These are phyloP conservation scores for Karstenula rhodostoma DNA, from an alignment of 2,329 filamentous ascomycete genomes.

Conservation along the genomic window DNA sequence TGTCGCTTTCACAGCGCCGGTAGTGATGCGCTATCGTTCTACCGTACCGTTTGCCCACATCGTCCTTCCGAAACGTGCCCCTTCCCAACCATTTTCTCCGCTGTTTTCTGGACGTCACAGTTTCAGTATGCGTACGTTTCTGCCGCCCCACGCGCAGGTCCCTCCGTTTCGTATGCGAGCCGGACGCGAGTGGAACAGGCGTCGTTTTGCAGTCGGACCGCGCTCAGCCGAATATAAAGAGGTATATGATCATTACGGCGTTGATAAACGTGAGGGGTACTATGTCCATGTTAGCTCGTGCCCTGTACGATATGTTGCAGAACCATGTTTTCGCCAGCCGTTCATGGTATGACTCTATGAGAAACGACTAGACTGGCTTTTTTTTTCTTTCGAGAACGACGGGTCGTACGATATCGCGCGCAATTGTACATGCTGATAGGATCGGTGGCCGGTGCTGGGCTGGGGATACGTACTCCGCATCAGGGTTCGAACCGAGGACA, in stretches of 20 bases:
- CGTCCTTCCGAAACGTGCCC: not conserved
- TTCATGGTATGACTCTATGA: not conserved
- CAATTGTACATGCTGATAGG: not conserved
- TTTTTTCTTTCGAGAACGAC: not conserved
- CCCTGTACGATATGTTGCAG: not conserved
- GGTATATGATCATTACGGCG: constrained; percentile 49
- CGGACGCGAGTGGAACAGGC: not conserved
- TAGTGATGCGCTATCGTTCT: constrained; percentile 14
- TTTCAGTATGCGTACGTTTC: not conserved
- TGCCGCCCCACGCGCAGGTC: constrained; percentile 5
- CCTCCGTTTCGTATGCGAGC: constrained; percentile 24
- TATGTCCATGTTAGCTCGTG: constrained; percentile 26
- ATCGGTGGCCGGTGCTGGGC: not conserved
- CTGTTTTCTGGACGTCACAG: not conserved
- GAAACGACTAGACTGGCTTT: not conserved
- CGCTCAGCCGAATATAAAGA: constrained; percentile 46
- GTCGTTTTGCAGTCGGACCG: constrained; percentile 2
- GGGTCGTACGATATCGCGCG: not conserved
- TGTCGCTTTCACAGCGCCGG: not conserved
- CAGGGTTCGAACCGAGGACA: constrained; percentile 86
- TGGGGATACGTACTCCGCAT: constrained; percentile 79
- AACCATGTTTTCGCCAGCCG: not conserved
- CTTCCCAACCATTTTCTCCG: not conserved
- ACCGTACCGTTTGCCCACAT: not conserved
- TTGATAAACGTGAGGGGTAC: constrained; percentile 53